Percentiles rank a stretch among this genome's conserved stretches.
phyloP scores from a whole-genome alignment of 1,139 yeast species.

The Zhuliangozyma blackwelliae region DNA sequence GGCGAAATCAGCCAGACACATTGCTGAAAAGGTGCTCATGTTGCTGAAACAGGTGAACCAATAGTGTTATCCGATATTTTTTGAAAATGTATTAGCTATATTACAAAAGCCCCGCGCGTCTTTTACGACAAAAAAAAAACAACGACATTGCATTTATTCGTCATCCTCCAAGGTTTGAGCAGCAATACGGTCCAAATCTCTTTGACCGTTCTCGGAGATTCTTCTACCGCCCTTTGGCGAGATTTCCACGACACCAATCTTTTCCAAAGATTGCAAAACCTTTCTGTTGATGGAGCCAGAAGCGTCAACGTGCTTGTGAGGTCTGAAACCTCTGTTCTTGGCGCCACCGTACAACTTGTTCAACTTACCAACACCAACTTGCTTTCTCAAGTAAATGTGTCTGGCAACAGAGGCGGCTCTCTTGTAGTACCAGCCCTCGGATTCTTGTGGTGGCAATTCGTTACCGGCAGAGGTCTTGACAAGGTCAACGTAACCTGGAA shows the following conservation, averaged over 20 bases:
- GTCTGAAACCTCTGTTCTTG: slow-evolving; percentile 98
- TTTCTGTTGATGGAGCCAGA: slow-evolving; percentile 99
- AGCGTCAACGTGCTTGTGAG: slow-evolving; percentile 98
- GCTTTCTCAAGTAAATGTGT: slow-evolving; percentile 99
- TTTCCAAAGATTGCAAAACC: slow-evolving; percentile 96
- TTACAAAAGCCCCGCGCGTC: no score
- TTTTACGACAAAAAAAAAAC: slow-evolving; percentile 4
- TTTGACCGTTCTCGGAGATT: slow-evolving; percentile 99
- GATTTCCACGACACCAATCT: slow-evolving; percentile 95
- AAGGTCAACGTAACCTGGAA: slow-evolving; percentile 99
- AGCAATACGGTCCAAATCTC: slow-evolving; percentile 99
- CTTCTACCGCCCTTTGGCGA: slow-evolving; percentile 99
- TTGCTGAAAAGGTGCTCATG: slow-evolving; percentile 12
- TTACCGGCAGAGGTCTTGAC: slow-evolving; percentile 99
- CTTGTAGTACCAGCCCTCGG: slow-evolving; percentile 99
- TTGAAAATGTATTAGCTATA: no score
- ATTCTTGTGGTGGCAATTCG: slow-evolving; percentile 99
- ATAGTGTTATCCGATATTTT: not conserved
- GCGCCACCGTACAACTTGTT: slow-evolving; percentile 99
- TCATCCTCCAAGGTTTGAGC: slow-evolving; percentile 98
- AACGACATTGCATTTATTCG: slow-evolving; percentile 38
- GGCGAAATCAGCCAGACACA: slow-evolving; percentile 16
- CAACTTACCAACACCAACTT: slow-evolving; percentile 98
- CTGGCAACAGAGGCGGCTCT: slow-evolving; percentile 99
- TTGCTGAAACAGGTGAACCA: slow-evolving; percentile 2